Evolutionary conservation across 2,329 filamentous ascomycete genomes (phyloP), one percentile per base, ranked within the genome.

Genomic region (Cylindrodendrum hubeiense): DNA sequence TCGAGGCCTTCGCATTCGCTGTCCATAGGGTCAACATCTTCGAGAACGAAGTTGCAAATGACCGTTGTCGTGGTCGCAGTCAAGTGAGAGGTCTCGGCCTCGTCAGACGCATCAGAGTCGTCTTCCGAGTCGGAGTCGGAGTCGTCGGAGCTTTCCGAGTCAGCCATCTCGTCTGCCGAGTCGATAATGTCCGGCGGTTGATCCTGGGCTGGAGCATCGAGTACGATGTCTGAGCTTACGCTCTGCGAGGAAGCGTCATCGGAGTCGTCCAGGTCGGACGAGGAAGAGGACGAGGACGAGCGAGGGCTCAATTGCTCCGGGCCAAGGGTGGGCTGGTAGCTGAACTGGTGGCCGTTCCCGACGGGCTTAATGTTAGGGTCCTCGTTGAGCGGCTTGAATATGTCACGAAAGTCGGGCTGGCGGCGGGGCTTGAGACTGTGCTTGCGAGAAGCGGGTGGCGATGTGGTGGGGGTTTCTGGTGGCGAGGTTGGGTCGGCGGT

Each of bases 1-100:
- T 80, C 79, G 24, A 81, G 73, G 19, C 79, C 79, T 5, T 84
- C 82, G 43, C 78, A 79, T 26, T 82, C 83, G 69, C 79, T 81
- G 60, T 84, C 83, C 79, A 81, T 80, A 3, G 80, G 78, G 55
- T 82, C 83, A 59, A 85, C 79, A 65, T 86, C 85, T 64, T 86
- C 85, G 30, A 87, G 77, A 12, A 77, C 72, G 39, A 86, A 80
- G 37, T 77, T 70, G 59, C 74, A 75, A 37, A 62, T 34, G 33
- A 73, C 62, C 17, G 65, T 68, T 8, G 69, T 63, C 24, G 66
- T 67, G 22, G 66, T 62, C 24, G 64, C 33, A 34, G 69, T 70
- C n/a, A 72, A 63, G 28, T 71, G 68, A 13, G 65, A 70, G 15
- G 60, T 71, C 60, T 67, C 69, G 17, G 67, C 70, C 34, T 75